Conservation (phyloP, 345 rosid species). For the Geranium brycei region DNA sequence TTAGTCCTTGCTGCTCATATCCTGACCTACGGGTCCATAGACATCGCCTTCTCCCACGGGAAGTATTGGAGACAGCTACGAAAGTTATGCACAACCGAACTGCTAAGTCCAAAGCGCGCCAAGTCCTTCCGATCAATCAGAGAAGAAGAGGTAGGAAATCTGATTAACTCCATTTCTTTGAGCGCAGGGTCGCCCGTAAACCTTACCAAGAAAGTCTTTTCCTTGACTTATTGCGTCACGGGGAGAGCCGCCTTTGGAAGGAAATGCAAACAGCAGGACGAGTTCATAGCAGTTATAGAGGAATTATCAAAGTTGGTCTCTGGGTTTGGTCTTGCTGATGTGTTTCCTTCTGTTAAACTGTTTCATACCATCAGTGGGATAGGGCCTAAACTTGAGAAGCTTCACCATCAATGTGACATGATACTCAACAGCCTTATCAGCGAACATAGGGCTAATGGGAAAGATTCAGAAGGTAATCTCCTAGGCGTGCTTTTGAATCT, state of each 20-base stretch:
- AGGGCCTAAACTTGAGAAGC: not conserved
- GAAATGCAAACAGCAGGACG: not conserved
- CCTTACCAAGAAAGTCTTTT: not conserved
- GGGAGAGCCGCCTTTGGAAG: constrained; percentile 4
- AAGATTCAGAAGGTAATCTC: not conserved
- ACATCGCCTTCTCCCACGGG: not conserved
- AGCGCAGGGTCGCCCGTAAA: not conserved
- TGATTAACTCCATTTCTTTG: not conserved
- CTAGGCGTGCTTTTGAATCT: constrained; percentile 1
- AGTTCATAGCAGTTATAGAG: not conserved
- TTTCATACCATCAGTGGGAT: not conserved
- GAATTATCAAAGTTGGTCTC: not conserved
- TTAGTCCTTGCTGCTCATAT: too few relatives aligned
- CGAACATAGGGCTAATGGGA: not conserved
- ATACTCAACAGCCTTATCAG: not conserved
- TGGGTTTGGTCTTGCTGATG: not conserved
- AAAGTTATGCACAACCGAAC: not conserved
- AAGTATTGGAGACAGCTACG: constrained; percentile 9
- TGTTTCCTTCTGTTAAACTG: constrained; percentile 1
- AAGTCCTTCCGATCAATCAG: not conserved
- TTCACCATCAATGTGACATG: not conserved
- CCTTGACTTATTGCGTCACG: not conserved
- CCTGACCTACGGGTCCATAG: too few relatives aligned
- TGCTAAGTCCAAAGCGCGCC: constrained; percentile 2
- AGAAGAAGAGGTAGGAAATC: constrained; percentile 3